Evolutionary conservation across 2,329 filamentous ascomycete genomes (phyloP).

Genomic region (Zalaria obscura): DNA sequence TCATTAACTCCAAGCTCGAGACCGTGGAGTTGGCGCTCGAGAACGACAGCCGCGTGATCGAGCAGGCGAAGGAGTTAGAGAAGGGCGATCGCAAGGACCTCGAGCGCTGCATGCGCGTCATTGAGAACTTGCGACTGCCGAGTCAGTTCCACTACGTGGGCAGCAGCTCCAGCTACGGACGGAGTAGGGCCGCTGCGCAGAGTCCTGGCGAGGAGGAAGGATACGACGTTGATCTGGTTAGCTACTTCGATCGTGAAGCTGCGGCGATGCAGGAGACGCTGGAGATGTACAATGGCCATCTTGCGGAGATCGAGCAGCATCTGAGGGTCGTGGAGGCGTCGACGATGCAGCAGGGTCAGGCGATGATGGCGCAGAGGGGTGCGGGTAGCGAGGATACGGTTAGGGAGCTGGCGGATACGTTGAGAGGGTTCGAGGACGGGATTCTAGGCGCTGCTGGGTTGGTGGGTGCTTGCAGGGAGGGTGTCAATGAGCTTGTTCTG

Average conservation of each 20-base stretch:
- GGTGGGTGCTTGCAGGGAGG: slow-evolving; percentile 32
- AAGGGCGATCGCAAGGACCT: slow-evolving; percentile 57
- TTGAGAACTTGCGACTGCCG: slow-evolving; percentile 62
- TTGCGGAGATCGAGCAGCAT: slow-evolving; percentile 34
- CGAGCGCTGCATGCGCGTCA: slow-evolving; percentile 55
- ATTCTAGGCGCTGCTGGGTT: slow-evolving; percentile 32
- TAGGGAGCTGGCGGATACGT: slow-evolving; percentile 29
- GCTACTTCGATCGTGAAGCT: slow-evolving; percentile 29
- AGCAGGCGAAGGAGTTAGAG: slow-evolving; percentile 40
- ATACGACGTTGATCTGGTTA: slow-evolving; percentile 31
- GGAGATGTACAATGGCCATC: slow-evolving; percentile 25
- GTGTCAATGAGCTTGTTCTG: slow-evolving; percentile 27
- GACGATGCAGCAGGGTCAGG: slow-evolving; percentile 28
- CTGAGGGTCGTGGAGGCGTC: slow-evolving; percentile 33
- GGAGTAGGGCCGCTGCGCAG: slow-evolving; percentile 4
- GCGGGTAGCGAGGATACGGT: slow-evolving; percentile 18
- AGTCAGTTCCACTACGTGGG: slow-evolving; percentile 41
- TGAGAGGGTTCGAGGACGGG: slow-evolving; percentile 34
- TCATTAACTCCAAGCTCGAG: slow-evolving; percentile 46
- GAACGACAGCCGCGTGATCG: slow-evolving; percentile 47
- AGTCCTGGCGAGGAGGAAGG: slow-evolving; percentile 8
- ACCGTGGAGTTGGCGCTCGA: slow-evolving; percentile 49
- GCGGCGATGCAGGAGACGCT: slow-evolving; percentile 24
- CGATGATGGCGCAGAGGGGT: slow-evolving; percentile 18
- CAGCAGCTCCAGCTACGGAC: slow-evolving; percentile 3